Conservation (phyloP, 2,329 filamentous ascomycete species). For the Fusarium ramigenum region DNA sequence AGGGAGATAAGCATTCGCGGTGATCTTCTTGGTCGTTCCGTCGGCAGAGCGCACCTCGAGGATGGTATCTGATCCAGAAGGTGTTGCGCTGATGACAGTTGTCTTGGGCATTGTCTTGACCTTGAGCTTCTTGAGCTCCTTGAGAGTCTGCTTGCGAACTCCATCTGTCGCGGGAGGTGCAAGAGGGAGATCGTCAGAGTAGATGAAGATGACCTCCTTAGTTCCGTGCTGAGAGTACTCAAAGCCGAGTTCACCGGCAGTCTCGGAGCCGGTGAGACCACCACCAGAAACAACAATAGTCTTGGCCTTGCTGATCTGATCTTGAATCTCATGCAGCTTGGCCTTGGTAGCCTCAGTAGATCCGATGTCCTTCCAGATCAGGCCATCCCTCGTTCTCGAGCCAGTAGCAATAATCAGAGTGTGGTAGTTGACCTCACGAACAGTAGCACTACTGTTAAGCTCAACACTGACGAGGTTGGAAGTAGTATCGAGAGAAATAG, state of each 20-base stretch:
- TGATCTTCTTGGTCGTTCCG: slow-evolving; percentile 51
- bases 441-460: slow-evolving; percentile 45
- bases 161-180: slow-evolving; percentile 43
- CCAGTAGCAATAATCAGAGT: slow-evolving; percentile 66
- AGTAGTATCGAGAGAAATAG: slow-evolving; percentile 54
- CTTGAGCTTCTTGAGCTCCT: slow-evolving; percentile 55
- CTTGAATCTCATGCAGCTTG: slow-evolving; percentile 49
- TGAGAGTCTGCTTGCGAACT: slow-evolving; percentile 52
- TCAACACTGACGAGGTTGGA: slow-evolving; percentile 55
- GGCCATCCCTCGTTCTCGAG: slow-evolving; percentile 51
- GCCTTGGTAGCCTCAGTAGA: slow-evolving; percentile 55
- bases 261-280: slow-evolving; percentile 61
- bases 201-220: slow-evolving; percentile 59
- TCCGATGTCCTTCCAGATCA: slow-evolving; percentile 61
- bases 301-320: slow-evolving; percentile 53
- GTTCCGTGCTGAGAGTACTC: slow-evolving; percentile 54
- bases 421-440: slow-evolving; percentile 58
- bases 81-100: slow-evolving; percentile 46
- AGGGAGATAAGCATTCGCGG: slow-evolving; percentile 57
- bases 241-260: slow-evolving; percentile 61
- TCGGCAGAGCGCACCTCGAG: slow-evolving; percentile 48
- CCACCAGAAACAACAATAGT: slow-evolving; percentile 63
- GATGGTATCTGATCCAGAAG: slow-evolving; percentile 42
- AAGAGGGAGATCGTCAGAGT: slow-evolving; percentile 52
- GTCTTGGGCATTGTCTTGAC: slow-evolving; percentile 54